Evolutionary conservation across 208 protist species (phyloP).

Genomic region (Leishmania tarentolae): DNA sequence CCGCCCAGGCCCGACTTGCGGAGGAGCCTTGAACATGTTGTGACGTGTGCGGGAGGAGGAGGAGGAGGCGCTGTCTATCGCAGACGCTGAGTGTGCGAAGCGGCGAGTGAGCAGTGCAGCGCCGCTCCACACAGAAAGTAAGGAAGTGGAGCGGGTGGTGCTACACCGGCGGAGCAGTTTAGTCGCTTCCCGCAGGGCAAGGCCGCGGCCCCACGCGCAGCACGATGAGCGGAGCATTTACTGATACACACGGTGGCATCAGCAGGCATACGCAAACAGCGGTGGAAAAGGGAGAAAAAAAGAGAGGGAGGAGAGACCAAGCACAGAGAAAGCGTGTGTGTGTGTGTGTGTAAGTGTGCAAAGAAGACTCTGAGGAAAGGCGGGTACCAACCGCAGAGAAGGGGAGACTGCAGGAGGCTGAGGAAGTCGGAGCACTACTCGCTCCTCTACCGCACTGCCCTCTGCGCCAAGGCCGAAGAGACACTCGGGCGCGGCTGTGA

Average conservation of each 20-base stretch:
- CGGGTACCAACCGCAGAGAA: neutral
- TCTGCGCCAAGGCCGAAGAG: neutral
- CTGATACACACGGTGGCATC: neutral
- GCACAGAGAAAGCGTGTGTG: too few relatives aligned
- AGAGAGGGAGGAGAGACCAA: neutral
- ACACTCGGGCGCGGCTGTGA: neutral
- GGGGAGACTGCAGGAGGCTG: neutral
- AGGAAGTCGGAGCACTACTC: neutral
- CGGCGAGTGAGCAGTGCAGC: neutral
- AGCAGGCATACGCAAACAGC: neutral
- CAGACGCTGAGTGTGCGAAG: neutral
- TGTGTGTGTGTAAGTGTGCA: neutral
- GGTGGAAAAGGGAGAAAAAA: neutral
- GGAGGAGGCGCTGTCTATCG: neutral
- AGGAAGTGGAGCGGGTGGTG: neutral
- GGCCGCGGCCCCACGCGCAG: conserved; percentile 5
- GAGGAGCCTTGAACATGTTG: conserved; percentile 49
- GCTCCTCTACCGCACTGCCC: neutral
- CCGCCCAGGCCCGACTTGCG: conserved; percentile 51
- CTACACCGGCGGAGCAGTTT: neutral
- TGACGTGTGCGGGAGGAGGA: neutral
- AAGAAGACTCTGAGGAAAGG: neutral
- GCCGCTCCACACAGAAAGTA: neutral
- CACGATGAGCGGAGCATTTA: conserved; percentile 18
- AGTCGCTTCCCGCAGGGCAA: neutral